phyloP scores from a whole-genome alignment of 2,329 filamentous ascomycete genomes.

The Akanthomyces lecanii region DNA sequence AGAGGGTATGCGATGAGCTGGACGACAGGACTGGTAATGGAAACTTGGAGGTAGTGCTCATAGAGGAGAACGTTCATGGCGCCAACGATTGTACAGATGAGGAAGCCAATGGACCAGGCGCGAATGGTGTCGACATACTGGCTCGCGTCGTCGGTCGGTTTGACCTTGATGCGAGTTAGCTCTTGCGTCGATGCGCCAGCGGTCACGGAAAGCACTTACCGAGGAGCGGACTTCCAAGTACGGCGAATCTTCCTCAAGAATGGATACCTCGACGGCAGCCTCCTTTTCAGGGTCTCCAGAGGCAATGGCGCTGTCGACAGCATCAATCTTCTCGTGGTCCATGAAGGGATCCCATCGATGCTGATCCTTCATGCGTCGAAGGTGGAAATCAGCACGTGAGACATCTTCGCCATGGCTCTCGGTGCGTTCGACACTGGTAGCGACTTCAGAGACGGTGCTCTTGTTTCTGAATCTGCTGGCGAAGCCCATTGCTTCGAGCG shows the following conservation, averaged over 20 bases:
- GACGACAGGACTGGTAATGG: constrained; percentile 38
- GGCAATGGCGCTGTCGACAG: constrained; percentile 40
- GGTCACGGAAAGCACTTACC: constrained; percentile 28
- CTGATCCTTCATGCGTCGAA: constrained; percentile 12
- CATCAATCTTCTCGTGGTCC: constrained; percentile 46
- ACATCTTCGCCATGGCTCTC: neutral
- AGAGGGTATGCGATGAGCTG: constrained; percentile 38
- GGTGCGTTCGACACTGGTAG: neutral
- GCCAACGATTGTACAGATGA: constrained; percentile 55
- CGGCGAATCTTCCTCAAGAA: constrained; percentile 49
- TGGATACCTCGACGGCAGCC: constrained; percentile 38
- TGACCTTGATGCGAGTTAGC: neutral
- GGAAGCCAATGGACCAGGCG: constrained; percentile 53
- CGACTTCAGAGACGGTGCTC: neutral
- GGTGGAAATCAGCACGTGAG: constrained; percentile 6
- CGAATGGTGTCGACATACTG: constrained; percentile 49
- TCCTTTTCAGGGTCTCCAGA: constrained; percentile 39
- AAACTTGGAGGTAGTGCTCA: constrained; percentile 20
- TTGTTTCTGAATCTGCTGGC: neutral
- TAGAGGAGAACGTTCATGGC: constrained; percentile 47
- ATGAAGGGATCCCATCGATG: constrained; percentile 54
- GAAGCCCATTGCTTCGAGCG: constrained; percentile 3
- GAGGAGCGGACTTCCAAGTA: constrained; percentile 44
- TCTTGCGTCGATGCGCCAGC: neutral
- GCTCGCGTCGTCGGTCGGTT: constrained; percentile 10